Evolutionary conservation across 768 basidiomycete species (phyloP).

Genomic region (Fibroporia radiculosa): DNA sequence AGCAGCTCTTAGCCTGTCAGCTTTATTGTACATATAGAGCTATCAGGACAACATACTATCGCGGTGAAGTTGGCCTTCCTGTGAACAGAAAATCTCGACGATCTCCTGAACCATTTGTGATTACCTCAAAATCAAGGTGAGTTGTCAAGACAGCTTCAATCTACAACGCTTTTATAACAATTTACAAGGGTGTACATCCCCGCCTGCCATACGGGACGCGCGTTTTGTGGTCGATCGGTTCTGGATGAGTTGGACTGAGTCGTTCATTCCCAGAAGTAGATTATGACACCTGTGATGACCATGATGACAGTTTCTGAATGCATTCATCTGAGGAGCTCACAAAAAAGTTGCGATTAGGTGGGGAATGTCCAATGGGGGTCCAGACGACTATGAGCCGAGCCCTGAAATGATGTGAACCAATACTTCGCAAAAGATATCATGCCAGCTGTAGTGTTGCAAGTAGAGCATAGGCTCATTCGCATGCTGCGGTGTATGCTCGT

Average conservation of each 20-base stretch:
- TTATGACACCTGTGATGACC: not conserved
- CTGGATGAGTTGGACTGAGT: not conserved
- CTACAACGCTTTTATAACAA: not conserved
- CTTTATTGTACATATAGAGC: not conserved
- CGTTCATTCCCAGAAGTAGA: not conserved
- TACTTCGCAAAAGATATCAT: not conserved
- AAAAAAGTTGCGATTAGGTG: too few relatives aligned
- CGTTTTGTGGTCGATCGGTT: not conserved
- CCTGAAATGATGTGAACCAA: not conserved
- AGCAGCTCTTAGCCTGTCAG: too few relatives aligned
- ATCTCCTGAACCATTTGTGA: not conserved
- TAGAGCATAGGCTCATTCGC: too few relatives aligned
- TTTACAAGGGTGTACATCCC: not conserved
- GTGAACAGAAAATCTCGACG: not conserved
- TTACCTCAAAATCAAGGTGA: not conserved
- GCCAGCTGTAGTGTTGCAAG: too few relatives aligned
- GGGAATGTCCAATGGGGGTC: too few relatives aligned
- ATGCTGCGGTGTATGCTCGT: too few relatives aligned
- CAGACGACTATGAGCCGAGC: not conserved
- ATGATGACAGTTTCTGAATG: not conserved
- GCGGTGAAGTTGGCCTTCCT: not conserved
- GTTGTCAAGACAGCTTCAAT: not conserved
- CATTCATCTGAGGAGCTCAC: too few relatives aligned
- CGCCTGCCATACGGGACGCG: not conserved
- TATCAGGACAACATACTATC: not conserved